These are phyloP conservation scores for Podospora comata DNA, from an alignment of 495 filamentous ascomycete species.

Conservation along the genomic window DNA sequence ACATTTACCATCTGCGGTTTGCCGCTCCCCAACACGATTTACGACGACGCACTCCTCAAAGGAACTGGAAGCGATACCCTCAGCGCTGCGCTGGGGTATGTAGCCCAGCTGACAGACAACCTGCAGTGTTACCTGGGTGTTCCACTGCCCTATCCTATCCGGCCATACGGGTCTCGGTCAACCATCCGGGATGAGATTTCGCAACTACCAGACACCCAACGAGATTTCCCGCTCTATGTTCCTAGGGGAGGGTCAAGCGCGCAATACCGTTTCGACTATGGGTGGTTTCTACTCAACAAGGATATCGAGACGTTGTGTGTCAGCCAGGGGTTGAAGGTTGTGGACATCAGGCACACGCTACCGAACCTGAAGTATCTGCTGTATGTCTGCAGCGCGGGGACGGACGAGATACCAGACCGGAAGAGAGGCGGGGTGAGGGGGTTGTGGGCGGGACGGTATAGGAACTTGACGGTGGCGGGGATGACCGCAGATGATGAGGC, in stretches of 20 bases:
- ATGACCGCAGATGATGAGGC: slow-evolving; percentile 28
- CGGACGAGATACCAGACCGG: slow-evolving; percentile 69
- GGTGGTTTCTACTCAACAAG: slow-evolving; percentile 89
- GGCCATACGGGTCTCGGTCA: slow-evolving; percentile 65
- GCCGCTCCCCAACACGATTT: slow-evolving; percentile 71
- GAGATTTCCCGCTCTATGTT: slow-evolving; percentile 77
- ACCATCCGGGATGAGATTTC: slow-evolving; percentile 79
- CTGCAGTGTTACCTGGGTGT: slow-evolving; percentile 80
- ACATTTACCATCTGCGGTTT: slow-evolving; percentile 74
- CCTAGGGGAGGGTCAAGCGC: slow-evolving; percentile 61
- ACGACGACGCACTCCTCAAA: slow-evolving; percentile 52
- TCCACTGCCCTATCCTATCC: slow-evolving; percentile 77
- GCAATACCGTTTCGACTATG: slow-evolving; percentile 89
- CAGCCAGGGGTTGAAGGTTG: slow-evolving; percentile 66
- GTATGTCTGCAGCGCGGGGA: slow-evolving; percentile 76
- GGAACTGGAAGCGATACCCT: slow-evolving; percentile 59
- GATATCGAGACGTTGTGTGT: slow-evolving; percentile 82
- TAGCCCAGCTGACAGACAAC: slow-evolving; percentile 70
- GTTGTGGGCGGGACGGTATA: slow-evolving; percentile 48
- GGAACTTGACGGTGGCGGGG: slow-evolving; percentile 21
- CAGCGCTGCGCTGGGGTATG: slow-evolving; percentile 78
- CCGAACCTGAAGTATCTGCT: slow-evolving; percentile 93
- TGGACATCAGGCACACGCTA: slow-evolving; percentile 87
- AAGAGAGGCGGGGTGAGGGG: slow-evolving; percentile 75
- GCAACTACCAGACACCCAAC: slow-evolving; percentile 56